Base-by-base conservation (phyloP, 306 rosid genomes). In the Cicer judaicum region DNA sequence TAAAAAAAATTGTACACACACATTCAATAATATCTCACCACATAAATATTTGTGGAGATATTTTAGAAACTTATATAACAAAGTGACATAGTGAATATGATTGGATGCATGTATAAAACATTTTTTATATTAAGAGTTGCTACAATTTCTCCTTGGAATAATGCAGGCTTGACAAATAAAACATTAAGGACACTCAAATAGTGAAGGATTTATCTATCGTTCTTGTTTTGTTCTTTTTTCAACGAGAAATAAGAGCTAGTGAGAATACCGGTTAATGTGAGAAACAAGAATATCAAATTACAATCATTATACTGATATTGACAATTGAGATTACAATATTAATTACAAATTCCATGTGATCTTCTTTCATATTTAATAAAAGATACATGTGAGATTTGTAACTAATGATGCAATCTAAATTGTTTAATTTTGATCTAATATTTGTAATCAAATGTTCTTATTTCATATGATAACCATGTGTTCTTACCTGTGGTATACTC, bases 311-410 rank as follows among this genome's bases (percentile, higher is more conserved):
- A 10, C 10, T 59, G 34, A 59, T 12, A 29, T 18, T 59, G 49
- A 41, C 8, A 5, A 13, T 34, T 36, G 14, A 62, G 24, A 63
- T 40, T 41, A 15, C 49, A 63, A 15, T 2, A 19, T 64, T 64
- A 43, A 12, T 19, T 42, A 65, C 40, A 65, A 43, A 65, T 42
- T 46, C 15, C 11, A 65, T 10, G 39, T 21, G 13, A 42, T 39
- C 38, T 18, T 65, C 52, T 64, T 38, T 65, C 54, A 39, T 55
- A 60, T 16, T 43, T 18, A 65, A 65, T 65, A 10, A 43, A 63
- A 65, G 71, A 18, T 65, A 11, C 42, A 43, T 47, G 15, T 41
- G 41, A 5, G 18, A 65, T 65, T 18, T 65, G 10, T 65, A 3
- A 44, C 6, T 43, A 65, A 10, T 65, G 10, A 18, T 42, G 39